Conservation (phyloP, 2,329 filamentous ascomycete species). For the Beauveria scarabaeidicola region DNA sequence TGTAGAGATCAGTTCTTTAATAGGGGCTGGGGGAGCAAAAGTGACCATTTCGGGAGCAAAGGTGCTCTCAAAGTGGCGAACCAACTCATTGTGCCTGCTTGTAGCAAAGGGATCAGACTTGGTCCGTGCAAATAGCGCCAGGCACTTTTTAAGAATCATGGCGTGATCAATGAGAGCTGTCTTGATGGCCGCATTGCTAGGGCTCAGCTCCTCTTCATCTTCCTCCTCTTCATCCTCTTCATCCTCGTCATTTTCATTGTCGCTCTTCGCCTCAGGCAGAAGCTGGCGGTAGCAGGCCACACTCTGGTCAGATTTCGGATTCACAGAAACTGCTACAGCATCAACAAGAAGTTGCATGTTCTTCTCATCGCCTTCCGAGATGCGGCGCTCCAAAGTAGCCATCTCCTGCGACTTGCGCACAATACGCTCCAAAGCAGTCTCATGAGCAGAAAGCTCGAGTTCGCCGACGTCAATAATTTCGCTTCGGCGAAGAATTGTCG, state of each 20-base stretch:
- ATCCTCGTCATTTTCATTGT: conserved; percentile 30
- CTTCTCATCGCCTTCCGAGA: conserved; percentile 64
- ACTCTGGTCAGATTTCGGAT: conserved; percentile 64
- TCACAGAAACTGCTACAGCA: conserved; percentile 68
- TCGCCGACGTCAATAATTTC: conserved; percentile 68
- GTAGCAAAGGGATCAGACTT: conserved; percentile 18
- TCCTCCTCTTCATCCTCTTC: conserved; percentile 34
- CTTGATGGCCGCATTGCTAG: conserved; percentile 69
- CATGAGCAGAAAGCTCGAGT: conserved; percentile 60
- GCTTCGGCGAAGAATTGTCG: conserved; percentile 80
- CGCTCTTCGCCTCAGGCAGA: conserved; percentile 45
- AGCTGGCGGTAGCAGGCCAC: conserved; percentile 71
- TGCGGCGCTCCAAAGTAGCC: conserved; percentile 62
- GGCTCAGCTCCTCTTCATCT: conserved; percentile 40
- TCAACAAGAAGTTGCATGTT: conserved; percentile 63
- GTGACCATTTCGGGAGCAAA: conserved; percentile 59
- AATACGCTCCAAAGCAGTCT: conserved; percentile 86
- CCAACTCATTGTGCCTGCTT: conserved; percentile 44
- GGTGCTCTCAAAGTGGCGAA: conserved; percentile 50
- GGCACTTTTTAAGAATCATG: conserved; percentile 73
- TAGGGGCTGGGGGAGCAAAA: conserved; percentile 44
- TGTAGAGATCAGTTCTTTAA: conserved; percentile 32
- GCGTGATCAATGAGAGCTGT: conserved; percentile 85
- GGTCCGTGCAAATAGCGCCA: conserved; percentile 60
- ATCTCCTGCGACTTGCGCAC: conserved; percentile 87